Percentiles rank a stretch among this genome's conserved stretches.
Conservation (phyloP, 306 rosid genomes). For the Vicia faba region DNA sequence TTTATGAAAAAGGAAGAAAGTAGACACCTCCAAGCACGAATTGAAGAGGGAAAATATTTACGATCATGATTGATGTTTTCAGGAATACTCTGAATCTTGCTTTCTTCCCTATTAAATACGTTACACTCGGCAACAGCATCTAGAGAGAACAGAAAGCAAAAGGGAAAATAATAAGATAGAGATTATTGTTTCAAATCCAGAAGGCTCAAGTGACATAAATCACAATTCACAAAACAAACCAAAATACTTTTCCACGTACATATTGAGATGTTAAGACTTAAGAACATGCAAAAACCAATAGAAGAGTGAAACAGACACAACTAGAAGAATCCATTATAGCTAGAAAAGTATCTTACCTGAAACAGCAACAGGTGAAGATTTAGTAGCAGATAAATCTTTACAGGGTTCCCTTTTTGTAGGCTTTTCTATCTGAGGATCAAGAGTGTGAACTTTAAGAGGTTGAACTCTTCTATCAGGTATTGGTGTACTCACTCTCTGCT, state of each 20-base stretch:
- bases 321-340: neutral
- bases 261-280: neutral
- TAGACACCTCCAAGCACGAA: constrained; percentile 67
- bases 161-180: constrained; percentile 26
- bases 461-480: constrained; percentile 33
- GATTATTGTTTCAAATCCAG: constrained; percentile 23
- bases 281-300: constrained; percentile 19
- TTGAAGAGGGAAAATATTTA: constrained; percentile 49
- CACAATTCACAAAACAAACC: neutral
- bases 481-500: neutral
- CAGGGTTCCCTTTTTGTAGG: constrained; percentile 1
- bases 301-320: constrained; percentile 15
- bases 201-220: constrained; percentile 5
- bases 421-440: constrained; percentile 32
- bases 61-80: constrained; percentile 23
- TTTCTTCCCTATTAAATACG: constrained; percentile 37
- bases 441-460: constrained; percentile 32
- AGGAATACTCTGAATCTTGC: constrained; percentile 27
- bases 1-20: constrained; percentile 36
- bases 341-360: constrained; percentile 37
- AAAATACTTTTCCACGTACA: constrained; percentile 16
- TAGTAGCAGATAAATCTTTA: constrained; percentile 28
- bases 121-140: constrained; percentile 41
- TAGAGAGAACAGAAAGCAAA: constrained; percentile 20
- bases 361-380: constrained; percentile 25